A percentile compares a stretch with the other conserved stretches of the same genome.
These are phyloP conservation scores for Aspergillus biplanus DNA, from an alignment of 495 filamentous ascomycete species.

Conservation along the genomic window DNA sequence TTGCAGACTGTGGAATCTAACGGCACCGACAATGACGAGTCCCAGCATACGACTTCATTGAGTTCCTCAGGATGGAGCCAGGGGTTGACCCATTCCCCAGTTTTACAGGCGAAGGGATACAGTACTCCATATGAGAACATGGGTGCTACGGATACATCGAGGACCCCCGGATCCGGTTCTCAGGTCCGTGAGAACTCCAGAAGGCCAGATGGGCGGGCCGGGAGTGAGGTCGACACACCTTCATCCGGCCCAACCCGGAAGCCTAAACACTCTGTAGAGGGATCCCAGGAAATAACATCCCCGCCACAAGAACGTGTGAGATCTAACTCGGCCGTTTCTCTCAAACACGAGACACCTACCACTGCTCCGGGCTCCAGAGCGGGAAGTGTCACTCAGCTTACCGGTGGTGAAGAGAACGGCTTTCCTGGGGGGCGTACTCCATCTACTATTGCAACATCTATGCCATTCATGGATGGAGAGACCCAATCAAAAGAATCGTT, in stretches of 20 bases:
- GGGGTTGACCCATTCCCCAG: slow-evolving; percentile 39
- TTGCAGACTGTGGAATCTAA: slow-evolving; percentile 35
- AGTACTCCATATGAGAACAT: slow-evolving; percentile 32
- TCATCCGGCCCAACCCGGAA: slow-evolving; percentile 27
- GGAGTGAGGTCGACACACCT: slow-evolving; percentile 30
- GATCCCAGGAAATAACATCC: slow-evolving; percentile 23
- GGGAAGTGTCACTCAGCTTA: slow-evolving; percentile 24
- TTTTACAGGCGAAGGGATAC: slow-evolving; percentile 35
- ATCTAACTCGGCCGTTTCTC: slow-evolving; percentile 44
- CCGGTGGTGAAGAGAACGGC: slow-evolving; percentile 38
- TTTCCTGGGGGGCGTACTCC: slow-evolving; percentile 44
- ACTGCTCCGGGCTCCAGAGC: slow-evolving; percentile 38
- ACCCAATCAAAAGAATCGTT: slow-evolving; percentile 31
- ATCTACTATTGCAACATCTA: slow-evolving; percentile 45
- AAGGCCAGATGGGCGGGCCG: slow-evolving; percentile 34
- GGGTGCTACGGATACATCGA: slow-evolving; percentile 23
- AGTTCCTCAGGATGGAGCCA: slow-evolving; percentile 39
- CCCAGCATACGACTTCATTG: slow-evolving; percentile 30
- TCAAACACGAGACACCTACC: slow-evolving; percentile 40
- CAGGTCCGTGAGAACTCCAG: slow-evolving; percentile 32
- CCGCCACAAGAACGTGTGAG: slow-evolving; percentile 29
- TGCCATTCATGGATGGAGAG: slow-evolving; percentile 38
- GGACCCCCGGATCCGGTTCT: slow-evolving; percentile 23
- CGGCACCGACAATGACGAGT: slow-evolving; percentile 39
- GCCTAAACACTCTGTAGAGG: slow-evolving; percentile 35